Percentiles rank a stretch among this genome's conserved stretches.
Conservation (phyloP, 805 yeast species). For the Sungouiella thailandica region DNA sequence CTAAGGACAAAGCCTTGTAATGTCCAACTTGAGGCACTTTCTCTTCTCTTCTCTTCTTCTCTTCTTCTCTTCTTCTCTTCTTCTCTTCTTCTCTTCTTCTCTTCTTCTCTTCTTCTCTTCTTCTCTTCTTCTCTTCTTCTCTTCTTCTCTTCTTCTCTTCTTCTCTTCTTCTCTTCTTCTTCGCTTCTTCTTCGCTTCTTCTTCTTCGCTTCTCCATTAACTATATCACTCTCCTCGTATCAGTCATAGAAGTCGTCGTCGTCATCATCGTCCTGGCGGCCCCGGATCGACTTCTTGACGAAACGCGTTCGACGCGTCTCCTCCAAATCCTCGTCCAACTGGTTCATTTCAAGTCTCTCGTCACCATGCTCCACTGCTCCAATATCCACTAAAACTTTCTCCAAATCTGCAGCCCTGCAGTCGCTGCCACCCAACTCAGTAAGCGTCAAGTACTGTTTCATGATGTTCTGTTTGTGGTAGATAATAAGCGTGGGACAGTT, state of each 20-base stretch:
- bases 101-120: too few species aligned
- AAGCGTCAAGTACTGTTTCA: conserved; percentile 77
- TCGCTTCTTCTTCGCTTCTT: too few species aligned
- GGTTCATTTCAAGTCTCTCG: conserved; percentile 57
- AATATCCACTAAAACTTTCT: conserved; percentile 59
- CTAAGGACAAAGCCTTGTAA: too few species aligned
- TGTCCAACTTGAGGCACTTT: background rate
- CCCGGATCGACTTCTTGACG: conserved; percentile 53
- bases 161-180: too few species aligned
- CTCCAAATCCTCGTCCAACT: conserved; percentile 46
- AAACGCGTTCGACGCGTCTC: conserved; percentile 51
- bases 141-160: too few species aligned
- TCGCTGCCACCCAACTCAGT: conserved; percentile 81
- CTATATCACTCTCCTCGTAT: background rate
- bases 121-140: too few species aligned
- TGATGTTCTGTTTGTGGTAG: conserved; percentile 72
- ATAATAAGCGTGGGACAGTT: conserved; percentile 90
- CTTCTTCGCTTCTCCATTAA: too few species aligned
- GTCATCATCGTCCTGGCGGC: conserved; percentile 19
- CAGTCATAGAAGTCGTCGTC: conserved; percentile 16
- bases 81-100: background rate
- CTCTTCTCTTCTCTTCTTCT: background rate
- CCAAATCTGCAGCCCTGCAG: conserved; percentile 65
- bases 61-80: background rate
- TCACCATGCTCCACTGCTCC: conserved; percentile 67